These are phyloP conservation scores for Candida suzukii DNA, from an alignment of 805 yeast species.

Conservation along the genomic window DNA sequence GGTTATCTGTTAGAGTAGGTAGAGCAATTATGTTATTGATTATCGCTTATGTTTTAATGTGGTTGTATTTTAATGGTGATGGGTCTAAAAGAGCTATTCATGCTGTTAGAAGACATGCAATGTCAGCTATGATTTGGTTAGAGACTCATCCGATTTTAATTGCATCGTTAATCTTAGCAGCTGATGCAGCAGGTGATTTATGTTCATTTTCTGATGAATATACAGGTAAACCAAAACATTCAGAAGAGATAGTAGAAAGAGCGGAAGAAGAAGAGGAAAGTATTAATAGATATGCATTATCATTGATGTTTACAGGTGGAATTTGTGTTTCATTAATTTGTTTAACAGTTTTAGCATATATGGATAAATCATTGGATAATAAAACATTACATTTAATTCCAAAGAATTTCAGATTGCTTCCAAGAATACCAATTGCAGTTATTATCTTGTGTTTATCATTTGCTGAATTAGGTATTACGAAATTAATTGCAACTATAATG, in stretches of 20 bases:
- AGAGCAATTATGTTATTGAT: constrained; percentile 42
- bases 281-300: constrained; percentile 31
- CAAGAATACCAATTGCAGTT: constrained; percentile 19
- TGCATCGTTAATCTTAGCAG: constrained; percentile 45
- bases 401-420: constrained; percentile 30
- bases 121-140: constrained; percentile 39
- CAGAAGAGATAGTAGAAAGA: background rate
- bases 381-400: constrained; percentile 23
- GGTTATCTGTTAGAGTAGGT: constrained; percentile 36
- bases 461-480: constrained; percentile 5
- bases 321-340: constrained; percentile 35
- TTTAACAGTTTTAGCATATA: constrained; percentile 32
- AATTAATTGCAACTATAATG: constrained; percentile 6
- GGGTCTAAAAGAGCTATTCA: constrained; percentile 43
- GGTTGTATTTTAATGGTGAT: constrained; percentile 51
- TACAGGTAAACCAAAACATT: background rate
- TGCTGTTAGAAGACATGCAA: constrained; percentile 42
- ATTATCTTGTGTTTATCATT: constrained; percentile 6
- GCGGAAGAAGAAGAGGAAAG: constrained; percentile 24
- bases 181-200: constrained; percentile 52
- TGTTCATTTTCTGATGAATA: constrained; percentile 22
- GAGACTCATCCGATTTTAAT: constrained; percentile 44
- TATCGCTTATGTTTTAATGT: constrained; percentile 40
- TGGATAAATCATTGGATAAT: constrained; percentile 39
- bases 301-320: constrained; percentile 49